phyloP scores from a whole-genome alignment of 768 basidiomycete species.

The Floccularia luteovirens region DNA sequence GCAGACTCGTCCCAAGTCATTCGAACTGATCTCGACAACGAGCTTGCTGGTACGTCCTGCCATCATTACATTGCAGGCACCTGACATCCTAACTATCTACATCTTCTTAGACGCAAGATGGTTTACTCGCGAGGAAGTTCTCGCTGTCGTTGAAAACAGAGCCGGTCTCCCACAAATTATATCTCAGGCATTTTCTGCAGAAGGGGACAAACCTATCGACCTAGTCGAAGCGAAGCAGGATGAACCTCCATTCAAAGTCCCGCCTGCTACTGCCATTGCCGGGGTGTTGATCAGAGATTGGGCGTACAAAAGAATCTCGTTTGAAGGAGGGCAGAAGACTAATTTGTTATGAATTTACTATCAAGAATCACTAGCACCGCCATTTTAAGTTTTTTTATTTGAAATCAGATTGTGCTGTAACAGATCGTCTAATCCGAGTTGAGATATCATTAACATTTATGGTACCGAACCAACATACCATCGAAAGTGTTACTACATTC shows the following conservation, averaged over 20 bases:
- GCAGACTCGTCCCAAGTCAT: slow-evolving; percentile 71
- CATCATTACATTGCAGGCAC: background rate
- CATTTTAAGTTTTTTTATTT: too few species aligned
- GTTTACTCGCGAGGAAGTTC: slow-evolving; percentile 74
- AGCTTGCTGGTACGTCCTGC: slow-evolving; percentile 68
- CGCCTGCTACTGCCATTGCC: slow-evolving; percentile 70
- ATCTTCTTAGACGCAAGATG: slow-evolving; percentile 73
- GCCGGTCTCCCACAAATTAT: slow-evolving; percentile 25
- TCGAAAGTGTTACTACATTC: too few species aligned
- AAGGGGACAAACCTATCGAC: too few species aligned
- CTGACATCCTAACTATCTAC: too few species aligned
- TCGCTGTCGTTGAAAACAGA: slow-evolving; percentile 49
- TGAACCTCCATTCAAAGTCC: slow-evolving; percentile 63
- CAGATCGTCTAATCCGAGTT: too few species aligned
- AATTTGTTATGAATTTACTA: slow-evolving; percentile 13
- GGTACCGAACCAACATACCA: too few species aligned
- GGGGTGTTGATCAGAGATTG: slow-evolving; percentile 83
- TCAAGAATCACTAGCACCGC: too few species aligned
- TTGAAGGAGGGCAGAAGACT: slow-evolving; percentile 13
- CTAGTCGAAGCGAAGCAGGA: too few species aligned
- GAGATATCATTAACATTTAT: too few species aligned
- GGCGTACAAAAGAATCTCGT: slow-evolving; percentile 53
- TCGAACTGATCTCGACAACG: slow-evolving; percentile 86
- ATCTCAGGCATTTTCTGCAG: too few species aligned
- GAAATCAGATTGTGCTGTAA: too few species aligned